Evolutionary conservation across 2,329 filamentous ascomycete species (phyloP).

Genomic region (Fusarium pilosicola): DNA sequence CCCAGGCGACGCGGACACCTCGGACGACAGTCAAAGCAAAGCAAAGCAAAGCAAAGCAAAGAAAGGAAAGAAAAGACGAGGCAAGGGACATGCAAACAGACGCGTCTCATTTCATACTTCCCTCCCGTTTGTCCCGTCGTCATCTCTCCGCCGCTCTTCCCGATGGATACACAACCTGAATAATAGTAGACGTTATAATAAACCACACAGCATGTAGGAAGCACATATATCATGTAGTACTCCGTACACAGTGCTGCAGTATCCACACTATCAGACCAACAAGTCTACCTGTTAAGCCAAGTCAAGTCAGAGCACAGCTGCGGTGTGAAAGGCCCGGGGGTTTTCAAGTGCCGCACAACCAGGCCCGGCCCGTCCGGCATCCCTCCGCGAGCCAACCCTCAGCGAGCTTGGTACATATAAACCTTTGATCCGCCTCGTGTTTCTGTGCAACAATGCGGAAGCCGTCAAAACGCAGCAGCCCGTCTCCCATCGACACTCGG

Average conservation of each 20-base stretch:
- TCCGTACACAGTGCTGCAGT: background rate
- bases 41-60: background rate
- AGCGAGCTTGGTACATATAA: conserved; percentile 26
- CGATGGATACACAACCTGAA: conserved; percentile 7
- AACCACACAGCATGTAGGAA: background rate
- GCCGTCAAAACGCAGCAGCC: conserved; percentile 28
- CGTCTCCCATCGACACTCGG: conserved; percentile 27
- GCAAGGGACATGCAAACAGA: conserved; percentile 19
- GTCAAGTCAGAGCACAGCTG: background rate
- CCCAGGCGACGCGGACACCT: background rate
- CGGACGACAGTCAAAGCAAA: background rate
- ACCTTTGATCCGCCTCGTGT: conserved; percentile 26
- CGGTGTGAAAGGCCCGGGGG: background rate
- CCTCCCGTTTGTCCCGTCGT: background rate
- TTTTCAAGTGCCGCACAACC: conserved; percentile 15
- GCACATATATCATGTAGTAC: background rate
- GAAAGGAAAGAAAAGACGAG: background rate
- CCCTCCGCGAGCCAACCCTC: conserved; percentile 12
- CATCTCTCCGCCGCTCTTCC: background rate
- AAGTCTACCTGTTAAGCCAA: background rate
- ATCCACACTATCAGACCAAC: background rate
- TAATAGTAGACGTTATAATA: background rate
- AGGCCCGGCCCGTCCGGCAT: conserved; percentile 35
- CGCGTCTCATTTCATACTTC: conserved; percentile 6
- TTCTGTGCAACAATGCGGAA: conserved; percentile 12